Conservation (phyloP, 164 flowering plant genomes). For the Annona squamosa region DNA sequence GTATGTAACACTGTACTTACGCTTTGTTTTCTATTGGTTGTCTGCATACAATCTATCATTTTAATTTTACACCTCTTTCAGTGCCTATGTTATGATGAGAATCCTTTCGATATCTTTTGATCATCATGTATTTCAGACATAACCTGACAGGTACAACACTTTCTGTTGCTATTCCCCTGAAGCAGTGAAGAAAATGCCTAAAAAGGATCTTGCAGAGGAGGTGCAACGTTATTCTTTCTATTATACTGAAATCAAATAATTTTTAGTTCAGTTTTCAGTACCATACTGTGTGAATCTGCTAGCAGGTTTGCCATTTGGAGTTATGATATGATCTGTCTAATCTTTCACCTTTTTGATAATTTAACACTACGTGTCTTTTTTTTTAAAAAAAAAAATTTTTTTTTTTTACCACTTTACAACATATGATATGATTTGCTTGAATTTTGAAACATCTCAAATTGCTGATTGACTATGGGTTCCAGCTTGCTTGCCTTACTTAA, state of each 20-base stretch:
- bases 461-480: background rate
- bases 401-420: background rate
- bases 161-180: constrained; percentile 60
- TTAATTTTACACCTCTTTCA: background rate
- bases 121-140: background rate
- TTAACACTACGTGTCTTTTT: background rate
- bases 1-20: constrained; percentile 21
- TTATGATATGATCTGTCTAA: background rate
- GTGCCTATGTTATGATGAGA: background rate
- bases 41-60: background rate
- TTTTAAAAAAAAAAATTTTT: no score
- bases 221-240: constrained; percentile 17
- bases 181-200: constrained; percentile 68
- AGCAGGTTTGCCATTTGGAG: no score
- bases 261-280: background rate
- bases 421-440: background rate
- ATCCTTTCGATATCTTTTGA: background rate
- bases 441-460: background rate
- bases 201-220: constrained; percentile 77
- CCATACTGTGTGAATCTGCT: background rate
- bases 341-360: background rate
- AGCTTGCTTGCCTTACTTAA: background rate
- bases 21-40: background rate
- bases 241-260: background rate
- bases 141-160: constrained; percentile 44